These are phyloP conservation scores for Taiwanofungus camphoratus DNA, from an alignment of 1,284 basidiomycete species.

Conservation along the genomic window DNA sequence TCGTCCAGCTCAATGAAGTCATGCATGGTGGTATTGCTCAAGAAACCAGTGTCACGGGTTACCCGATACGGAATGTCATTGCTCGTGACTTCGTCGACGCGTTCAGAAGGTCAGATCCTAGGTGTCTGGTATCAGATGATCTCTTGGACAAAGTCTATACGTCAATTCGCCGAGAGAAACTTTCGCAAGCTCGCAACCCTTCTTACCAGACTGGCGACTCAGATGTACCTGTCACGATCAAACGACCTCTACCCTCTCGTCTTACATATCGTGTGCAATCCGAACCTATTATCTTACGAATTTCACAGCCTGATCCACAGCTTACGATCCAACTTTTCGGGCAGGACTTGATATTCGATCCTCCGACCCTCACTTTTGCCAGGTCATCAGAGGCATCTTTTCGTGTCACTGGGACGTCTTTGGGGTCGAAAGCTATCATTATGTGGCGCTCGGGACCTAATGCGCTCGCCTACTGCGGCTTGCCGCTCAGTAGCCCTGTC, in stretches of 20 bases:
- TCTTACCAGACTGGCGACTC: slow-evolving; percentile 31
- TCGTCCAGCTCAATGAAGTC: slow-evolving; percentile 83
- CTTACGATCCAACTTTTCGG: slow-evolving; percentile 80
- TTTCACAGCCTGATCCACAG: slow-evolving; percentile 74
- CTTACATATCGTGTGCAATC: slow-evolving; percentile 84
- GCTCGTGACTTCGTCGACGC: slow-evolving; percentile 74
- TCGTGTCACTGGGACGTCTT: slow-evolving; percentile 73
- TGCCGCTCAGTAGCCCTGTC: slow-evolving; percentile 73
- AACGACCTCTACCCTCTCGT: slow-evolving; percentile 66
- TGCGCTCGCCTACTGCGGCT: slow-evolving; percentile 72
- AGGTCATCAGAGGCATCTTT: slow-evolving; percentile 79
- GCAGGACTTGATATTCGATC: slow-evolving; percentile 83
- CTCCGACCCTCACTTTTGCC: slow-evolving; percentile 72
- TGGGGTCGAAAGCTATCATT: slow-evolving; percentile 79
- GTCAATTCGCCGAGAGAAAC: slow-evolving; percentile 65
- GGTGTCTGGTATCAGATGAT: slow-evolving; percentile 65
- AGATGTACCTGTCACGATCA: slow-evolving; percentile 60
- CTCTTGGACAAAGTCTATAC: slow-evolving; percentile 72
- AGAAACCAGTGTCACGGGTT: slow-evolving; percentile 56
- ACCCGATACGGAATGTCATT: slow-evolving; percentile 60
- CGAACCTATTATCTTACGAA: slow-evolving; percentile 76
- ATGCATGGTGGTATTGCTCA: slow-evolving; percentile 62
- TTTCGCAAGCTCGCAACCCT: slow-evolving; percentile 65
- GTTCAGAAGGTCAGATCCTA: slow-evolving; percentile 71
- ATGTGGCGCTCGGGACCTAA: slow-evolving; percentile 78